Evolutionary conservation across 768 basidiomycete genomes (phyloP).

Genomic region (Kwoniella botswanensis): DNA sequence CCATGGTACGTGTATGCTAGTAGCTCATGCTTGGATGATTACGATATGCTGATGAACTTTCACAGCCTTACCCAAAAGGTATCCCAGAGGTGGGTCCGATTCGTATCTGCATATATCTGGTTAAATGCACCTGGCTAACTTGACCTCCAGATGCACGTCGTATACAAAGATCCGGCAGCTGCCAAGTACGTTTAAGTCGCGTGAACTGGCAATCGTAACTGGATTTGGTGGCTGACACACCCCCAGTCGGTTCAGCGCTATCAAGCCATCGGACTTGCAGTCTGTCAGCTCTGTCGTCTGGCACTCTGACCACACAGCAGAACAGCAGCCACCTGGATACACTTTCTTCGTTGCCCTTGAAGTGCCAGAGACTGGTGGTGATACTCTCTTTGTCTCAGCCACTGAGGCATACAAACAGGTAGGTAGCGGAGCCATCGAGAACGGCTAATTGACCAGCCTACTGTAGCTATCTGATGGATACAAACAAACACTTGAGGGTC

Average conservation of each 20-base stretch:
- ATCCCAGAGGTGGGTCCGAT: slow-evolving; percentile 1
- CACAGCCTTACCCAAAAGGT: background rate
- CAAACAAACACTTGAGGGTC: slow-evolving; percentile 66
- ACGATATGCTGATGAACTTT: too few species aligned
- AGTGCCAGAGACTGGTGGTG: slow-evolving; percentile 60
- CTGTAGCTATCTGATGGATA: slow-evolving; percentile 65
- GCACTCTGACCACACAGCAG: slow-evolving; percentile 30
- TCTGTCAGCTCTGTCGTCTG: slow-evolving; percentile 27
- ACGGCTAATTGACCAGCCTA: background rate
- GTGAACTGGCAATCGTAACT: background rate
- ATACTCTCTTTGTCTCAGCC: slow-evolving; percentile 67
- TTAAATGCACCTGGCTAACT: background rate
- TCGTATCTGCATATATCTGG: background rate
- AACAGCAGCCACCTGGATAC: slow-evolving; percentile 22
- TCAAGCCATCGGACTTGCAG: slow-evolving; percentile 21
- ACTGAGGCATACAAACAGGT: slow-evolving; percentile 65
- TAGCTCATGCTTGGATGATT: too few species aligned
- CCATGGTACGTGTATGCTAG: background rate
- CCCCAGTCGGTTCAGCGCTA: background rate
- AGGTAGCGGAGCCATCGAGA: background rate
- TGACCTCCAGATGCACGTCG: slow-evolving; percentile 10
- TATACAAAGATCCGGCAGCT: slow-evolving; percentile 18
- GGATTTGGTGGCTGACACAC: background rate
- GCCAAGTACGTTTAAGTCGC: background rate
- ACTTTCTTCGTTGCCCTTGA: slow-evolving; percentile 29